Evolutionary conservation across 352 stramenopile species (phyloP).

Genomic region (Blastocystis sp.): DNA sequence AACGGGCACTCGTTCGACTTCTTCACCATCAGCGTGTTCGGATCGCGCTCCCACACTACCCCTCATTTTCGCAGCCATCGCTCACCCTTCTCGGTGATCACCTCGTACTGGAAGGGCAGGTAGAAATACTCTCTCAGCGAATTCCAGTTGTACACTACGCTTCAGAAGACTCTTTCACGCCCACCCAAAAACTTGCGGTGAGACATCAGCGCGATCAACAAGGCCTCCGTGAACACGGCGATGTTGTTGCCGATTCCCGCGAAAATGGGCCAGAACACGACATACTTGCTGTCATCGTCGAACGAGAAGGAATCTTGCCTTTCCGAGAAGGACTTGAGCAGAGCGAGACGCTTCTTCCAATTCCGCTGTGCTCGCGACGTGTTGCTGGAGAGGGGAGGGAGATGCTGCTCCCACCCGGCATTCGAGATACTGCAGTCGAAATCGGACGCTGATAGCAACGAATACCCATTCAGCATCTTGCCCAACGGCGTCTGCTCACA

Average conservation of each 20-base stretch:
- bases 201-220: conserved; percentile 31
- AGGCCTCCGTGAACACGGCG: conserved; percentile 36
- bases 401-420: conserved; percentile 10
- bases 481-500: background rate
- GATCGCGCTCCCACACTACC: conserved; percentile 58
- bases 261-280: conserved; percentile 59
- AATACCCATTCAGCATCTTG: background rate
- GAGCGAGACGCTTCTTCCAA: background rate
- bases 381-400: conserved; percentile 18
- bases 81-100: conserved; percentile 56
- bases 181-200: conserved; percentile 37
- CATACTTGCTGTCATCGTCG: conserved; percentile 38
- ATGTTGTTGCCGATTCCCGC: conserved; percentile 60
- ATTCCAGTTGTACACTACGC: conserved; percentile 47
- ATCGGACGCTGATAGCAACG: background rate
- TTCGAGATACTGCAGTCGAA: conserved; percentile 54
- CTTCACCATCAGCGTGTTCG: conserved; percentile 21
- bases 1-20: conserved; percentile 62
- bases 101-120: conserved; percentile 52
- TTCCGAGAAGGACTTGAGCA: conserved; percentile 10
- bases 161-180: too few species aligned
- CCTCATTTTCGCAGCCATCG: background rate
- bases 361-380: background rate
- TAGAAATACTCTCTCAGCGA: conserved; percentile 49
- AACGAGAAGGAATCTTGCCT: conserved; percentile 31